phyloP scores from a whole-genome alignment of 208 protist genomes.

The Leishmania tropica region DNA sequence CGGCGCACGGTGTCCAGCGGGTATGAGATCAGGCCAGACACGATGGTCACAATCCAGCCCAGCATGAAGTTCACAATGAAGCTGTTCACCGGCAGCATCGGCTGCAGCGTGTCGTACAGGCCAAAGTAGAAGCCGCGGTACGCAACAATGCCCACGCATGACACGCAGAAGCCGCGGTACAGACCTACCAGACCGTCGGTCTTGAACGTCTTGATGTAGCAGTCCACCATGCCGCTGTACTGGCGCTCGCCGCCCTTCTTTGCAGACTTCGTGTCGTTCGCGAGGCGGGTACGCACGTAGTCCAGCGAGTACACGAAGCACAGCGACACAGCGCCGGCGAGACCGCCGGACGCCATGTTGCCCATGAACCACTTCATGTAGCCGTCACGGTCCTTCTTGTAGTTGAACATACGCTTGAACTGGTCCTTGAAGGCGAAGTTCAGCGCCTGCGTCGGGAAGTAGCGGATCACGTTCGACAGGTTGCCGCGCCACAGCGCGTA shows the following conservation, averaged over 20 bases:
- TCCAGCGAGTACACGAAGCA: conserved; percentile 98
- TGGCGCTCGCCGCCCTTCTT: conserved; percentile 89
- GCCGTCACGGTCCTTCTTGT: conserved; percentile 80
- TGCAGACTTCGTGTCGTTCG: conserved; percentile 89
- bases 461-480: conserved; percentile 96
- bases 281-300: conserved; percentile 97
- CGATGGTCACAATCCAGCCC: conserved; percentile 72
- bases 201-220: conserved; percentile 92
- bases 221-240: conserved; percentile 96
- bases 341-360: conserved; percentile 97
- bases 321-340: conserved; percentile 95
- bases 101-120: conserved; percentile 92
- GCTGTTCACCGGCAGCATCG: conserved; percentile 66
- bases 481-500: conserved; percentile 97
- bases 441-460: conserved; percentile 98
- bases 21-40: conserved; percentile 89
- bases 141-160: conserved; percentile 94
- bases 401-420: conserved; percentile 96
- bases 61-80: conserved; percentile 80
- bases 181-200: conserved; percentile 81
- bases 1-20: conserved; percentile 98
- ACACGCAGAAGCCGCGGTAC: conserved; percentile 97
- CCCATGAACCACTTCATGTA: conserved; percentile 87
- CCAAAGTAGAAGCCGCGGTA: conserved; percentile 98
- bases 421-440: conserved; percentile 99